phyloP scores from a whole-genome alignment of 805 yeast genomes.

The Ogataea trehalophila region DNA sequence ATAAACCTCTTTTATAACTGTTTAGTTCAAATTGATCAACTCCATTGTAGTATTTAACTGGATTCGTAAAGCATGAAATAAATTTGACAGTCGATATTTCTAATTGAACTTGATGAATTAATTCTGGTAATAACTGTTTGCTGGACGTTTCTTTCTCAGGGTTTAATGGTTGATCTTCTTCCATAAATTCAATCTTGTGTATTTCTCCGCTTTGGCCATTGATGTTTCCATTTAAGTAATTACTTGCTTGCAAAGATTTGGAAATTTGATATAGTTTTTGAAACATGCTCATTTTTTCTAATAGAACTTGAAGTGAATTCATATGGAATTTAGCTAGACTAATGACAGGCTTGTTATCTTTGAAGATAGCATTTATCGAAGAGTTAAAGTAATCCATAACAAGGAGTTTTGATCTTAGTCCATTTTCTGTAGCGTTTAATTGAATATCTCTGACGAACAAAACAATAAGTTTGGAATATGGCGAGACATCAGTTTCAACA shows the following conservation, averaged over 20 bases:
- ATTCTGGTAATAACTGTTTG: neutral
- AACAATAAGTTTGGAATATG: slow-evolving; percentile 14
- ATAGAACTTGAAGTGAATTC: slow-evolving; percentile 10
- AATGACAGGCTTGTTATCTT: slow-evolving; percentile 3
- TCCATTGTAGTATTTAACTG: slow-evolving; percentile 26
- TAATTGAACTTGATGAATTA: slow-evolving; percentile 8
- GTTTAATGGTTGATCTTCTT: neutral
- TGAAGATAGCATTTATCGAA: slow-evolving; percentile 7
- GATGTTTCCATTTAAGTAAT: neutral
- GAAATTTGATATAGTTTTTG: slow-evolving; percentile 11
- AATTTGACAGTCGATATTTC: slow-evolving; percentile 14
- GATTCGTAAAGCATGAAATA: slow-evolving; percentile 26
- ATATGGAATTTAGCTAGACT: slow-evolving; percentile 5
- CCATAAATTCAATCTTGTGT: neutral
- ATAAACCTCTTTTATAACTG: slow-evolving; percentile 25
- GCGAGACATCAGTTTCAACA: slow-evolving; percentile 4
- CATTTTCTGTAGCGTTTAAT: slow-evolving; percentile 12
- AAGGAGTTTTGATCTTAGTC: slow-evolving; percentile 7
- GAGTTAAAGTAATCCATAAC: slow-evolving; percentile 15
- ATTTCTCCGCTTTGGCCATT: neutral
- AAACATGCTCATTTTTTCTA: slow-evolving; percentile 10
- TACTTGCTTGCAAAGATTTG: neutral
- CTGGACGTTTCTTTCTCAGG: neutral
- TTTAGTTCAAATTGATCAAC: slow-evolving; percentile 27
- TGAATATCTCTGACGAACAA: slow-evolving; percentile 19